Percentiles rank a stretch among this genome's conserved stretches.
Conservation (phyloP, 2,329 filamentous ascomycete species). For the Epichloe sp. region DNA sequence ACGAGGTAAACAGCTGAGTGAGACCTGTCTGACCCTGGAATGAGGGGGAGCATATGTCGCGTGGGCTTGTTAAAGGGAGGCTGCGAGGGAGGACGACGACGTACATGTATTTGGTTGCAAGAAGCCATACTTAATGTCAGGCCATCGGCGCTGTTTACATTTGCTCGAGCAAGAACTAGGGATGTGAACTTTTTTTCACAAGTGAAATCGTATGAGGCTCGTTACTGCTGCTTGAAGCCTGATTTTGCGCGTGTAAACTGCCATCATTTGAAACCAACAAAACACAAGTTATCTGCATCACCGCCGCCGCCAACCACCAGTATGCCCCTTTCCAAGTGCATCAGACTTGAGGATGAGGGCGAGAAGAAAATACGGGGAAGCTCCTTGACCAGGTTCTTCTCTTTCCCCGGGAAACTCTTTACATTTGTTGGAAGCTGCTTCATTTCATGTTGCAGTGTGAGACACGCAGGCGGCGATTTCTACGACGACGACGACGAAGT, state of each 20-base stretch:
- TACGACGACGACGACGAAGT: constrained; percentile 13
- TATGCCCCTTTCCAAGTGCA: background rate
- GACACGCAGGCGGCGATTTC: constrained; percentile 6
- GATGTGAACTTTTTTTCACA: background rate
- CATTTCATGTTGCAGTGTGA: constrained; percentile 6
- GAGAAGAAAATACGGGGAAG: constrained; percentile 12
- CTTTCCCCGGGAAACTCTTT: background rate
- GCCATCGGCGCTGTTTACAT: background rate
- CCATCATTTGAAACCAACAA: too few relatives aligned
- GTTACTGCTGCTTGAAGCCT: too few relatives aligned
- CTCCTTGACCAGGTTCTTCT: background rate
- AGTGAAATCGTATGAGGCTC: background rate
- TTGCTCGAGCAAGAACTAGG: background rate
- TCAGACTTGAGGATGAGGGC: constrained; percentile 23
- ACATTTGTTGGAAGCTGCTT: constrained; percentile 1
- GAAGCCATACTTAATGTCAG: background rate
- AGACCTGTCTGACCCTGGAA: constrained; percentile 1
- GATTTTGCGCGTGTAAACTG: too few relatives aligned
- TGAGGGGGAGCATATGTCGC: constrained; percentile 1
- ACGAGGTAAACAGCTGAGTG: background rate
- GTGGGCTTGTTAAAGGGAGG: constrained; percentile 1
- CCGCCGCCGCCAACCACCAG: background rate
- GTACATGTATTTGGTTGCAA: background rate
- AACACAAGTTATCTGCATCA: background rate
- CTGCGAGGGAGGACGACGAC: background rate